These are phyloP conservation scores for Casuarina cunninghamiana DNA, from an alignment of 306 rosid genomes.

Conservation along the genomic window DNA sequence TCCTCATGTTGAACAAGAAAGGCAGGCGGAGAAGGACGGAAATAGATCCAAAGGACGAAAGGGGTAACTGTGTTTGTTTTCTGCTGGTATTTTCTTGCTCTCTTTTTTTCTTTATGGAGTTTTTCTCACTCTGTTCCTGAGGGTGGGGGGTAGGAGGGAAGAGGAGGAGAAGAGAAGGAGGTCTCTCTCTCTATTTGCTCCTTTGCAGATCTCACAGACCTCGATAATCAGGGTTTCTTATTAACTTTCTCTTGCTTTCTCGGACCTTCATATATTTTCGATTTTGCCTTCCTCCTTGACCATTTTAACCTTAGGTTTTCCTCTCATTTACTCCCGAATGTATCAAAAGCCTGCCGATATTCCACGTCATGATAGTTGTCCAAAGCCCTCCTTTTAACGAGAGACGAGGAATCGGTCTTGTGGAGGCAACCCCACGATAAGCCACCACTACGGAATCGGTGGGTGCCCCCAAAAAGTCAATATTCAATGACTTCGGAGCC, in stretches of 20 bases:
- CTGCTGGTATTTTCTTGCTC: constrained; percentile 1
- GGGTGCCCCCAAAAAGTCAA: neutral
- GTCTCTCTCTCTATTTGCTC: neutral
- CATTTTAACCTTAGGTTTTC: constrained; percentile 29
- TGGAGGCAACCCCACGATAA: neutral
- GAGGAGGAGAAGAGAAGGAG: neutral
- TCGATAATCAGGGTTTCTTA: constrained; percentile 60
- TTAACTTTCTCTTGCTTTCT: constrained; percentile 42
- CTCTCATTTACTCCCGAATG: constrained; percentile 26
- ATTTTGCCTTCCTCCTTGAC: constrained; percentile 17
- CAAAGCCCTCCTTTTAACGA: neutral
- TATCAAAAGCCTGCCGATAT: constrained; percentile 29
- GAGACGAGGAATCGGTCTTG: neutral
- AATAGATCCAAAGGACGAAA: constrained; percentile 6
- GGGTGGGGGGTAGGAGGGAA: neutral
- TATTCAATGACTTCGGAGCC: neutral
- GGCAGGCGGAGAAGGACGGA: neutral
- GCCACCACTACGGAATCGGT: neutral
- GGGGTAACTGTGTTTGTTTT: neutral
- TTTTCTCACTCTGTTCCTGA: neutral
- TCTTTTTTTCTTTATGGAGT: constrained; percentile 6
- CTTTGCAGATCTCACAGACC: constrained; percentile 70
- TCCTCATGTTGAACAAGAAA: constrained; percentile 52
- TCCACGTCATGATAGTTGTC: constrained; percentile 51
- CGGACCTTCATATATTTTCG: constrained; percentile 52